Base-by-base conservation (phyloP, 2,329 filamentous ascomycete genomes). In the Tolypocladium tropicale region DNA sequence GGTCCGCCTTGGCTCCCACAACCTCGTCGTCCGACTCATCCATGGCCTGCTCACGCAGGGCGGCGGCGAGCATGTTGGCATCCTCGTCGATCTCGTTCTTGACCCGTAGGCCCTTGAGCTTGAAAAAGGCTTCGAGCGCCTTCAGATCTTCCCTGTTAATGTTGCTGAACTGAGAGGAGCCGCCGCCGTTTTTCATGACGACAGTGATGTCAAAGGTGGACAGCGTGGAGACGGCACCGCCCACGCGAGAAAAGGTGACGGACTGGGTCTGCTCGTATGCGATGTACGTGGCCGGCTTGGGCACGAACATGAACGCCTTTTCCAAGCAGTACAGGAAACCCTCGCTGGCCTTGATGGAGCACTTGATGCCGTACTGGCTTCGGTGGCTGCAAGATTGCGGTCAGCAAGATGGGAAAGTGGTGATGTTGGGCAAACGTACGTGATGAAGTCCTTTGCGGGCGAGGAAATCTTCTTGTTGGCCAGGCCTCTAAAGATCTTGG, bases 81-180 rank as follows among this genome's bases (percentile, higher is more conserved):
- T 99, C 94, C 69, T 96, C 94, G 59, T 95, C 88, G 77, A 99
- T 96, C 75, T 99, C 94, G 71, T 99, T 99, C 85, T 96, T 97
- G 56, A 95, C 92, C 55, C 93, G 89, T 67, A 99, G 82, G 59
- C 87, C 89, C 79, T 97, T 97, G 63, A 90, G 83, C 74, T 95
- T 94, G 82, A 99, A 96, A 77, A 99, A 99, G 63, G 88, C 86
- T 72, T 99, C 94, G n/a, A 99, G 82, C 7, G 90, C 89, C 74
- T 94, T 89, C 72, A 97, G 90, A 70, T 99, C 94, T 76, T 99
- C 94, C 64, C 93, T 88, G 71, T 96, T 99, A 72, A 99, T 99
- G 78, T 99, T 99, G 75, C 91, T 96, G 77, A 99, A 99, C 67
- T 96, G 92, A 64, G 92, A 90, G 67, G 95, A 91, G 56, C 89